Evolutionary conservation across 345 rosid genomes (phyloP), one percentile per base, ranked within the genome.

Genomic region (Pugionium dolabratum): DNA sequence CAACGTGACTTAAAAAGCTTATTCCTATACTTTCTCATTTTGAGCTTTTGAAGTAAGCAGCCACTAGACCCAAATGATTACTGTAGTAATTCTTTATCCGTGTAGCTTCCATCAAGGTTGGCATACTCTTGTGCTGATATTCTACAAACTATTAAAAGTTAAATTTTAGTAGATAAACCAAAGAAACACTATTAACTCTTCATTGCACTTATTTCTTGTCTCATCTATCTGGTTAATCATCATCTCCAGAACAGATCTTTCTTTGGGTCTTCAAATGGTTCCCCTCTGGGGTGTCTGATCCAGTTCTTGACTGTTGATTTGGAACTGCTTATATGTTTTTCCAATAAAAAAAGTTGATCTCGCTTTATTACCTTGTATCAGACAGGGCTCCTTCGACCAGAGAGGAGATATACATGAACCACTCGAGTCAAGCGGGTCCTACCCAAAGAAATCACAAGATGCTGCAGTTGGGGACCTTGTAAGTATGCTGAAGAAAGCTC

Each of bases 401-500:
- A 81, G 79, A 66, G 80, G 80, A 32, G 83, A 51, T 53, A 65
- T 33, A 3, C 67, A 47, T 2, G 82, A 87, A 43, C 82, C 82
- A 34, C 50, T 67, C 2, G 89, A 83, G 60, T 58, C 83, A 40
- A 88, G 83, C 34, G 83, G 81, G 3, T 66, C 71, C 1, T 64
- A 66, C 52, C 85, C 83, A 7, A 75, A 73, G 50, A 89, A 85
- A 72, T 90, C 96, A 7, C 87, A 82, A 40, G 97, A 80, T 74
- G 98, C 96, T 62, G 96, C 86, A 37, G 95, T 94, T 59, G 96
- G 99, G 77, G 91, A 85, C 36, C 86, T 90, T 48, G 97, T 94
- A 50, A 54, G 32, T 3, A 79, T 94, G 96, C 80, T 94, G 82
- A 78, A 85, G 80, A 88, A 86, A 84, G 97, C 97, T 34, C 88